phyloP scores from a whole-genome alignment of 371 early-diverging fungal species.

The Mortierella sp. region DNA sequence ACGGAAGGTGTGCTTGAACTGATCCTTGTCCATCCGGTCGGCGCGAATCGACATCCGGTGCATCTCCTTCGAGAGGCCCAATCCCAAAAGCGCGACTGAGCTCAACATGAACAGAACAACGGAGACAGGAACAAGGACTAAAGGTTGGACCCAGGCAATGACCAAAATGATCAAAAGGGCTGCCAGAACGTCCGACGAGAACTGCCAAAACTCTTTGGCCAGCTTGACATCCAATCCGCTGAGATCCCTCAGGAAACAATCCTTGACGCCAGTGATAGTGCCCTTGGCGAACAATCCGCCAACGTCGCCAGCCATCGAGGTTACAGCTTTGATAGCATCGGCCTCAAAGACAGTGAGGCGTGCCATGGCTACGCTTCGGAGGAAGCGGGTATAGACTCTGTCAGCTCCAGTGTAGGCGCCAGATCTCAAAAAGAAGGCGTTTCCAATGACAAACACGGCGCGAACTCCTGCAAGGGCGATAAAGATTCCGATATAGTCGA shows the following conservation, averaged over 20 bases:
- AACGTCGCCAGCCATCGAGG: conserved; percentile 25
- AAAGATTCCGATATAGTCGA: conserved; percentile 41
- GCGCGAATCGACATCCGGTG: conserved; percentile 57
- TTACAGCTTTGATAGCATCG: conserved; percentile 31
- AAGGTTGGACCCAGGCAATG: conserved; percentile 24
- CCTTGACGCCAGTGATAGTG: conserved; percentile 45
- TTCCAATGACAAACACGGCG: conserved; percentile 39
- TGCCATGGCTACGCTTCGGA: conserved; percentile 32
- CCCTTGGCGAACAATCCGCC: conserved; percentile 48
- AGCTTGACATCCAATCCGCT: conserved; percentile 51
- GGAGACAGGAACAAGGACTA: conserved; percentile 25
- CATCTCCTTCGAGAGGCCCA: conserved; percentile 56
- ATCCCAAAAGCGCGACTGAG: conserved; percentile 38
- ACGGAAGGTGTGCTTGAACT: conserved; percentile 54
- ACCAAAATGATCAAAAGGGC: conserved; percentile 26
- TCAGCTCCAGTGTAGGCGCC: conserved; percentile 47
- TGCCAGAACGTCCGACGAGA: conserved; percentile 38
- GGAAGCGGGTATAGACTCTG: conserved; percentile 33
- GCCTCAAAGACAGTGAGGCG: conserved; percentile 51
- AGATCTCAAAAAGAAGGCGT: conserved; percentile 43
- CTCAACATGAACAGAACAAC: conserved; percentile 34
- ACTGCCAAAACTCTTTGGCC: conserved; percentile 58
- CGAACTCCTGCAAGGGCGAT: conserved; percentile 29
- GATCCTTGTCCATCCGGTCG: conserved; percentile 55
- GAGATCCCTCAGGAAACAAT: conserved; percentile 49